Evolutionary conservation across 2,329 filamentous ascomycete genomes (phyloP).

Genomic region (Claviceps pazoutovae): DNA sequence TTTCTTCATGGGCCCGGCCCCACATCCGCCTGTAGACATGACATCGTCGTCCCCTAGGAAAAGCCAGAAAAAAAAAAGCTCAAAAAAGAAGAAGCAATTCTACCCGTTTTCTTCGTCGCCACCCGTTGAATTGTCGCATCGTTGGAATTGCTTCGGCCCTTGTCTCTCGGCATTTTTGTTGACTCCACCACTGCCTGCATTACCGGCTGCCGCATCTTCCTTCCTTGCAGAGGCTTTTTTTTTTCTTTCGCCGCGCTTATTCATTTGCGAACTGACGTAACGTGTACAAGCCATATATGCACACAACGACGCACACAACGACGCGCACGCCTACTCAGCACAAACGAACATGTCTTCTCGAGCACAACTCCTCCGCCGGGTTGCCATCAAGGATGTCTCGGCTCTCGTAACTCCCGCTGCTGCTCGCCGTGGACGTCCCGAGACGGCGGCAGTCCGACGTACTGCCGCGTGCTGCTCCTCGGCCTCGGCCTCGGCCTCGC

Average conservation of each 20-base stretch:
- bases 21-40: not conserved
- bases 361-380: constrained; percentile 3
- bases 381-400: constrained; percentile 1
- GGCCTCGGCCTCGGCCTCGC: constrained; percentile 10
- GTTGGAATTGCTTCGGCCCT: no score
- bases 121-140: no score
- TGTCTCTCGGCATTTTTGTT: no score
- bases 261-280: not conserved
- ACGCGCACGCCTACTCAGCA: not conserved
- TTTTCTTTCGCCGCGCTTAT: no score
- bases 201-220: no score
- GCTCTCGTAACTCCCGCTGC: constrained; percentile 1
- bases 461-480: not conserved
- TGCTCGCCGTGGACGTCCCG: not conserved
- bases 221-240: no score
- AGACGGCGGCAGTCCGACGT: not conserved
- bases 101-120: no score
- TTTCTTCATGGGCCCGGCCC: not conserved
- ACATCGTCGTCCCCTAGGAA: no score
- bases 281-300: not conserved
- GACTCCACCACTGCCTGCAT: no score
- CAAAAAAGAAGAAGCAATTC: no score
- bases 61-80: no score
- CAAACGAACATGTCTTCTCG: constrained; percentile 4
- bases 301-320: not conserved